Conservation (phyloP, 768 basidiomycete genomes). For the Paxillus rubicundulus region DNA sequence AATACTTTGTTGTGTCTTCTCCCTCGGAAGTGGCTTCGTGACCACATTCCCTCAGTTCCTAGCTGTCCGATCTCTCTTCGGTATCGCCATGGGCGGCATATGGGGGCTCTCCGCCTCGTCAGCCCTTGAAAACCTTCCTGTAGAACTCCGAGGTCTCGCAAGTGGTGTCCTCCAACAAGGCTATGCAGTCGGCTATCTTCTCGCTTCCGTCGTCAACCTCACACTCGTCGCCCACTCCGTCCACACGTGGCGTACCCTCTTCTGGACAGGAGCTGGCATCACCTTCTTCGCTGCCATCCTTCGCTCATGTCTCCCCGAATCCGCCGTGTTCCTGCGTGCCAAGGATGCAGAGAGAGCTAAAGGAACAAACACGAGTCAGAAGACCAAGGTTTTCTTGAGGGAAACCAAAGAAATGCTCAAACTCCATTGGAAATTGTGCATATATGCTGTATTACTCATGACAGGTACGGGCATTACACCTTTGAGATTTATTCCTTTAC, state of each 20-base stretch:
- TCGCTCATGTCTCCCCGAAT: slow-evolving; percentile 74
- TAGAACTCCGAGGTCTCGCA: slow-evolving; percentile 80
- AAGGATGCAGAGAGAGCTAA: slow-evolving; percentile 48
- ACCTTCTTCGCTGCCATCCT: slow-evolving; percentile 66
- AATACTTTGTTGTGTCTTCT: slow-evolving; percentile 63
- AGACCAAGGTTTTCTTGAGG: slow-evolving; percentile 68
- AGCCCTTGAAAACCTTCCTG: slow-evolving; percentile 85
- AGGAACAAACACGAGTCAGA: slow-evolving; percentile 39
- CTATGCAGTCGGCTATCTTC: slow-evolving; percentile 81
- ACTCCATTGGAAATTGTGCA: slow-evolving; percentile 76
- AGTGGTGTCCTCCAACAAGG: slow-evolving; percentile 87
- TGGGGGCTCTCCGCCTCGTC: slow-evolving; percentile 85
- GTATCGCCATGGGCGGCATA: slow-evolving; percentile 85
- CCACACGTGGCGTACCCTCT: slow-evolving; percentile 69
- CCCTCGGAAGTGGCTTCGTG: slow-evolving; percentile 80
- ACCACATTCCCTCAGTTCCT: slow-evolving; percentile 78
- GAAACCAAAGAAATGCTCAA: slow-evolving; percentile 78
- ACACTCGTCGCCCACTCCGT: slow-evolving; percentile 41
- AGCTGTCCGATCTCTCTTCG: slow-evolving; percentile 78
- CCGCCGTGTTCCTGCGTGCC: slow-evolving; percentile 66
- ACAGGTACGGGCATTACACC: slow-evolving; percentile 36
- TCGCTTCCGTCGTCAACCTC: slow-evolving; percentile 83
- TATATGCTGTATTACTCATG: slow-evolving; percentile 85
- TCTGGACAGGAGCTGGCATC: slow-evolving; percentile 77
- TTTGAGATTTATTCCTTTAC: neutral